phyloP scores from a whole-genome alignment of 768 basidiomycete genomes.

The Lactarius trivialis region DNA sequence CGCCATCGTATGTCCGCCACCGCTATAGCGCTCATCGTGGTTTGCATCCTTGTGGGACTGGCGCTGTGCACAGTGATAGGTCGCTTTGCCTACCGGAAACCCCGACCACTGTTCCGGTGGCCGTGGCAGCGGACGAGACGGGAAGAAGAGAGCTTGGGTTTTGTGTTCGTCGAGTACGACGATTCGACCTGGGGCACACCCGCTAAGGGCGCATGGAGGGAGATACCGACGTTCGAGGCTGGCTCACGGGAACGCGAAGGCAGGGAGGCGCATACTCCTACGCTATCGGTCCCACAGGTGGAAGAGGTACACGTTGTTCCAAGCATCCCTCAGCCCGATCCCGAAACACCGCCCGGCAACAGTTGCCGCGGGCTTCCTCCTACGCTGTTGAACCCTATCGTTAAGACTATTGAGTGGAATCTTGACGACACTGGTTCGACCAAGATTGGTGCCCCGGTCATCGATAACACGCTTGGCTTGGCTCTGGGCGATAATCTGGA shows the following conservation, averaged over 20 bases:
- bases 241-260: background rate
- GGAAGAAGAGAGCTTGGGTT: slow-evolving; percentile 9
- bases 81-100: background rate
- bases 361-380: background rate
- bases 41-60: slow-evolving; percentile 11
- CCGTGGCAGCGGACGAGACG: background rate
- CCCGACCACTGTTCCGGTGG: background rate
- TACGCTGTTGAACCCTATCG: background rate
- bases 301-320: background rate
- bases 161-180: slow-evolving; percentile 18
- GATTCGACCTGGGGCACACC: slow-evolving; percentile 10
- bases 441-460: background rate
- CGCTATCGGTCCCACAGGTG: background rate
- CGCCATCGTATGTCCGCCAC: background rate
- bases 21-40: slow-evolving; percentile 6
- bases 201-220: background rate
- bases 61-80: background rate
- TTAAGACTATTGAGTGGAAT: background rate
- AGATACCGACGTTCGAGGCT: slow-evolving; percentile 4
- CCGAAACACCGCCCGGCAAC: background rate
- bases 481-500: background rate
- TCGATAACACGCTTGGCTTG: slow-evolving; percentile 2
- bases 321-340: background rate
- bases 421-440: background rate
- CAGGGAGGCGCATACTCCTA: background rate